Evolutionary conservation across 352 stramenopile genomes (phyloP).

Genomic region (Phytophthora colocasiae): DNA sequence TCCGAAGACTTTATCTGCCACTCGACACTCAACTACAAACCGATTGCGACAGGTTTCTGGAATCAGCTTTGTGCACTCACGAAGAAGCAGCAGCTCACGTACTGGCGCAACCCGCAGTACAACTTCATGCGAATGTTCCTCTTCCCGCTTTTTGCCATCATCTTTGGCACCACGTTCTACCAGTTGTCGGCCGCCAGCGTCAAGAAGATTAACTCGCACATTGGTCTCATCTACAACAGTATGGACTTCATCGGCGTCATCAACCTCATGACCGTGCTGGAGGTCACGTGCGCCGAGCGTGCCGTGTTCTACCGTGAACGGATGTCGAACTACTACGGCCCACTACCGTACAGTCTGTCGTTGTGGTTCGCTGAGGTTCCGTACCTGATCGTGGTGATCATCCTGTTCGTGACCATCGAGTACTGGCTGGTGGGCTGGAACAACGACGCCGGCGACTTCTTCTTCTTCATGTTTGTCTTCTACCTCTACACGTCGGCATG

Average conservation of each 20-base stretch:
- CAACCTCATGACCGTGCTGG: conserved; percentile 65
- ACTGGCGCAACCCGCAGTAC: conserved; percentile 69
- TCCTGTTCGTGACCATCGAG: conserved; percentile 61
- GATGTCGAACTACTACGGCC: conserved; percentile 80
- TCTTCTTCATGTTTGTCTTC: conserved; percentile 56
- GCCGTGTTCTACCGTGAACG: conserved; percentile 67
- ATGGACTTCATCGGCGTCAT: conserved; percentile 74
- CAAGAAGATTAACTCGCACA: conserved; percentile 62
- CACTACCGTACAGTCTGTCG: conserved; percentile 71
- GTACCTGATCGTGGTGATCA: conserved; percentile 61
- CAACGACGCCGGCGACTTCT: conserved; percentile 37
- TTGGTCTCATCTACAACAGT: conserved; percentile 78
- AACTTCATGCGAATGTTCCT: conserved; percentile 71
- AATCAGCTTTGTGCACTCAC: conserved; percentile 39
- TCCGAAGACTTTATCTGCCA: conserved; percentile 44
- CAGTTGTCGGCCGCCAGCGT: conserved; percentile 39
- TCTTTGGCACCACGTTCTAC: conserved; percentile 79
- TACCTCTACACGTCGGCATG: conserved; percentile 72
- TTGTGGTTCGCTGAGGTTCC: conserved; percentile 68
- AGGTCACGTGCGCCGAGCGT: conserved; percentile 54
- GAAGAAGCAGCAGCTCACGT: conserved; percentile 52
- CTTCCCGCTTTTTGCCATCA: conserved; percentile 60
- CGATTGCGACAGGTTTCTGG: conserved; percentile 53
- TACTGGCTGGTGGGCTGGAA: conserved; percentile 71
- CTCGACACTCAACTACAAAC: conserved; percentile 53